phyloP scores from a whole-genome alignment of 345 rosid genomes.

The Eucalyptus camaldulensis region DNA sequence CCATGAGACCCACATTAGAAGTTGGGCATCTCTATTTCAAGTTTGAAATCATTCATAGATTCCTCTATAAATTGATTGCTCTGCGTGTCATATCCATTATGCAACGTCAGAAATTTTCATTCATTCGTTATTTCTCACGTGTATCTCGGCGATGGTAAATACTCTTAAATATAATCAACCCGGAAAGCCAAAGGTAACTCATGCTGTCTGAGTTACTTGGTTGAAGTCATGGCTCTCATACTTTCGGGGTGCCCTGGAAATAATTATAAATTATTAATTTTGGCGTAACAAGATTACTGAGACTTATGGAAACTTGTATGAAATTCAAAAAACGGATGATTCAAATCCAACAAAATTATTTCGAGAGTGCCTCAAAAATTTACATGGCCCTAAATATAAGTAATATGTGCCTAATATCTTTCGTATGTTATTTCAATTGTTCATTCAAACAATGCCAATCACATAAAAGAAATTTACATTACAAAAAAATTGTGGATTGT shows the following conservation, averaged over 20 bases:
- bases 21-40: not conserved
- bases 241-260: not conserved
- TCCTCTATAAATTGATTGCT: not conserved
- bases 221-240: not conserved
- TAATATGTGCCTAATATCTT: not conserved
- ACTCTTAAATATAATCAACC: not conserved
- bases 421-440: not conserved
- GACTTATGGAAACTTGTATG: not conserved
- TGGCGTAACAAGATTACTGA: not conserved
- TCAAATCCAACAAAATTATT: not conserved
- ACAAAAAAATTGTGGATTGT: fast-evolving
- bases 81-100: not conserved
- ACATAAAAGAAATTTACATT: not conserved
- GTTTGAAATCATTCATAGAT: not conserved
- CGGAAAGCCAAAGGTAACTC: not conserved
- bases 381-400: not conserved
- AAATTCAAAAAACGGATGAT: not conserved
- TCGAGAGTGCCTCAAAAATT: not conserved
- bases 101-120: not conserved
- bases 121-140: not conserved
- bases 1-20: not conserved
- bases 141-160: not conserved
- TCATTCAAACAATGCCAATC: not conserved
- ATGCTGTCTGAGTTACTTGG: not conserved
- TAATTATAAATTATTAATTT: not conserved